A percentile compares a stretch with the other conserved stretches of the same genome.
Conservation (phyloP, 805 yeast species). For the Yarrowia sp. region DNA sequence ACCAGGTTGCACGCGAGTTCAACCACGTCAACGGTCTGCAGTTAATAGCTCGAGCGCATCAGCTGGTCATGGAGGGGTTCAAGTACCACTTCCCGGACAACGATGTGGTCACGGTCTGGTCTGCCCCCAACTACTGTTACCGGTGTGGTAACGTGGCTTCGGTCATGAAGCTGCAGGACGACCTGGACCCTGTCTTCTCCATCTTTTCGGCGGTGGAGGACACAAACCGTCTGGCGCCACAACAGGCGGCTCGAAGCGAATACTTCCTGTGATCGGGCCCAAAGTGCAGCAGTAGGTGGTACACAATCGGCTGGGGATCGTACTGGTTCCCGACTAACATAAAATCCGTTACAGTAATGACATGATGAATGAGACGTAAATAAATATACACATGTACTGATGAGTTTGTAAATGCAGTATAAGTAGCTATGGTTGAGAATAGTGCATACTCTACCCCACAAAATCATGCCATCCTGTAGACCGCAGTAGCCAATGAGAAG, state of each 20-base stretch:
- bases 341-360: slow-evolving; percentile 26
- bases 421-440: too few relatives aligned
- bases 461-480: neutral
- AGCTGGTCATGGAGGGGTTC: slow-evolving; percentile 97
- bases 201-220: slow-evolving; percentile 82
- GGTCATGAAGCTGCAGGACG: slow-evolving; percentile 93
- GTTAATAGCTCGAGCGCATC: slow-evolving; percentile 94
- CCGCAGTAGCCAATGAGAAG: neutral
- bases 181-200: slow-evolving; percentile 81
- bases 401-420: neutral
- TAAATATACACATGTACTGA: neutral
- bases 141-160: slow-evolving; percentile 98
- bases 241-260: slow-evolving; percentile 34
- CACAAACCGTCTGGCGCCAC: slow-evolving; percentile 33
- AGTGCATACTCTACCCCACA: neutral
- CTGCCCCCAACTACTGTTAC: slow-evolving; percentile 95
- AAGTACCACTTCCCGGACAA: slow-evolving; percentile 93
- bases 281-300: neutral
- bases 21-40: slow-evolving; percentile 89
- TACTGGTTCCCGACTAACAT: neutral
- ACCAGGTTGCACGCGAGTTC: slow-evolving; percentile 90
- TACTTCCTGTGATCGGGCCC: slow-evolving; percentile 32
- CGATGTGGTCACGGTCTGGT: slow-evolving; percentile 97
- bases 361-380: slow-evolving; percentile 23
- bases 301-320: slow-evolving; percentile 13